Percentiles rank a stretch among this genome's conserved stretches.
Conservation (phyloP, 2,329 filamentous ascomycete genomes). For the Fusarium sp. region DNA sequence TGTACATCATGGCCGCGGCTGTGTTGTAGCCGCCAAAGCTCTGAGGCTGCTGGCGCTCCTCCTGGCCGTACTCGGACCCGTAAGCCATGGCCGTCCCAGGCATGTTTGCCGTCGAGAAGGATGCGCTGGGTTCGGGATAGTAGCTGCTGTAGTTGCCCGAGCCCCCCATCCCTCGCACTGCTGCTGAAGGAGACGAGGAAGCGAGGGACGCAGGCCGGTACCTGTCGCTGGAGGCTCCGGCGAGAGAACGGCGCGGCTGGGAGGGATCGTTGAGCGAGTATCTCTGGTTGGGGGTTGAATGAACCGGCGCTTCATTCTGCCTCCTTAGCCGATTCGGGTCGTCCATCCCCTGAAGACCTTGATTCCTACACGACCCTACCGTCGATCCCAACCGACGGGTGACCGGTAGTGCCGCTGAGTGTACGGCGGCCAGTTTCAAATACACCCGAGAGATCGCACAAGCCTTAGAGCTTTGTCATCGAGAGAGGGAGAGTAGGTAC, state of each 20-base stretch:
- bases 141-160: conserved; percentile 68
- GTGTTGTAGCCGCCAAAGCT: conserved; percentile 69
- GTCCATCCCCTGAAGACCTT: conserved; percentile 77
- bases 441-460: conserved; percentile 14
- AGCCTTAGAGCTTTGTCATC: conserved; percentile 16
- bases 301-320: conserved; percentile 78
- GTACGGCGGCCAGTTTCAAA: conserved; percentile 41
- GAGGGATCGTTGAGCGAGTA: conserved; percentile 63
- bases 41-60: conserved; percentile 66
- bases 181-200: conserved; percentile 58
- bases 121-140: conserved; percentile 65
- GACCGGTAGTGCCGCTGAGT: conserved; percentile 57
- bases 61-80: conserved; percentile 73
- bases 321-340: conserved; percentile 77
- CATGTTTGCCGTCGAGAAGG: conserved; percentile 67
- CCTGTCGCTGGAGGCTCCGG: conserved; percentile 50
- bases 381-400: conserved; percentile 72
- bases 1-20: conserved; percentile 78
- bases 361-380: conserved; percentile 63
- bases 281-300: conserved; percentile 65
- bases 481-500: background rate
- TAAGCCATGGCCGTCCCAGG: conserved; percentile 66
- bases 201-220: conserved; percentile 62
- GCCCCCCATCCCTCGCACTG: conserved; percentile 63
- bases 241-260: conserved; percentile 53